Percentiles rank a stretch among this genome's conserved stretches.
phyloP scores from a whole-genome alignment of 352 stramenopile genomes.

The Pythium diclinum region DNA sequence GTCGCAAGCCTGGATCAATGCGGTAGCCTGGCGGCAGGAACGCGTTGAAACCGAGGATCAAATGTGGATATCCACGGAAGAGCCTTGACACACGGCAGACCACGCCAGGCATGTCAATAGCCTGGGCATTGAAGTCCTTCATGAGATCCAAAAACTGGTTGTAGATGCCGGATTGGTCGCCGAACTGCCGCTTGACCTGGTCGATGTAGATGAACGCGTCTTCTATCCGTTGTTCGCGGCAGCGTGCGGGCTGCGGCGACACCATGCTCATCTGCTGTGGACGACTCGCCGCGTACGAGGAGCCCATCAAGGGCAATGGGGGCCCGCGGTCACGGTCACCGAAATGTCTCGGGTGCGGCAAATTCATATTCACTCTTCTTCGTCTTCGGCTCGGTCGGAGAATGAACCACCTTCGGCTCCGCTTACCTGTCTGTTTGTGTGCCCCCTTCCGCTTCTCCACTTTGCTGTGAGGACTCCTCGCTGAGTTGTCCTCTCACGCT shows the following conservation, averaged over 20 bases:
- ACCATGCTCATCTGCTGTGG: slow-evolving; percentile 28
- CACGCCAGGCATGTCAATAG: slow-evolving; percentile 98
- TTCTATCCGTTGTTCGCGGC: slow-evolving; percentile 91
- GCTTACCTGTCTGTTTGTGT: background rate
- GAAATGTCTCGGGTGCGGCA: slow-evolving; percentile 66
- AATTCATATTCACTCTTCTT: slow-evolving; percentile 50
- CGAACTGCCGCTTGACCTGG: slow-evolving; percentile 99
- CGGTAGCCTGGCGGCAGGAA: slow-evolving; percentile 96
- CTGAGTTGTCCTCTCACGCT: no score
- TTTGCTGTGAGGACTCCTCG: background rate
- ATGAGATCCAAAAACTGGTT: slow-evolving; percentile 99
- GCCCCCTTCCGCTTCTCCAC: background rate
- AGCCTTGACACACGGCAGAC: slow-evolving; percentile 98
- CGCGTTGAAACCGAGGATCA: slow-evolving; percentile 99
- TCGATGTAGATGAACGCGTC: slow-evolving; percentile 99
- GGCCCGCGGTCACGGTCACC: slow-evolving; percentile 57
- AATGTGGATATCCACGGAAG: slow-evolving; percentile 97
- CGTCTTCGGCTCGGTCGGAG: slow-evolving; percentile 25
- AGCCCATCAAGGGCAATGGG: slow-evolving; percentile 33
- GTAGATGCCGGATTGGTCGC: slow-evolving; percentile 98
- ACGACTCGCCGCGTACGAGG: slow-evolving; percentile 19
- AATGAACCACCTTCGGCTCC: background rate
- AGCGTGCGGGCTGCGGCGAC: slow-evolving; percentile 31
- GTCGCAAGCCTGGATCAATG: slow-evolving; percentile 31
- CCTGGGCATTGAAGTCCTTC: slow-evolving; percentile 99